Percentiles rank a stretch among this genome's conserved stretches.
Conservation (phyloP, 164 flowering plant species). For the Saururus chinensis region DNA sequence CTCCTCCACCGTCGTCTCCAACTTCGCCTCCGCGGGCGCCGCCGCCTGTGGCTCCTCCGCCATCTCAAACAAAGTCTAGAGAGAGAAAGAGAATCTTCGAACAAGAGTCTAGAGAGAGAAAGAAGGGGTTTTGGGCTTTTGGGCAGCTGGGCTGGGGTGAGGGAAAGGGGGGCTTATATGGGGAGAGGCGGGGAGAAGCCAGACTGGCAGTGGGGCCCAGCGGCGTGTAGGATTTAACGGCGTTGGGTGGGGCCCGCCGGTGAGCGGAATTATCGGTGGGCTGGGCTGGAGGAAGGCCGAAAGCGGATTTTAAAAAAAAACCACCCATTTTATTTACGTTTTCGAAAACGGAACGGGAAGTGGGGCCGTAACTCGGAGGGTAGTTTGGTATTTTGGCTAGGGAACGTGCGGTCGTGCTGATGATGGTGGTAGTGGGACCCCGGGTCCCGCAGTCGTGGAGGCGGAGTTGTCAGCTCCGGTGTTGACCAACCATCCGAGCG, state of each 20-base stretch:
- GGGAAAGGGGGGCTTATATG: neutral
- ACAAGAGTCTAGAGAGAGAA: neutral
- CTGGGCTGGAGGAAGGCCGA: too few relatives aligned
- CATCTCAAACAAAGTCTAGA: conserved; percentile 10
- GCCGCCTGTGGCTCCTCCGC: conserved; percentile 35
- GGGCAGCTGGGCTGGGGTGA: too few relatives aligned
- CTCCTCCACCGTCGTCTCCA: neutral
- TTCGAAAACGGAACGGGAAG: neutral
- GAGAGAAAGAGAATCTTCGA: conserved; percentile 1
- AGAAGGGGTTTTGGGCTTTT: neutral
- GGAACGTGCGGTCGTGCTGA: too few relatives aligned
- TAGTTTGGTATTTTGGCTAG: neutral
- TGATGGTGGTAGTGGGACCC: too few relatives aligned
- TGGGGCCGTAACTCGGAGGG: neutral
- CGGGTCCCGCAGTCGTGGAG: too few relatives aligned
- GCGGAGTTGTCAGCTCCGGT: too few relatives aligned
- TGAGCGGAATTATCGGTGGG: too few relatives aligned
- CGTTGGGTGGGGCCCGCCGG: conserved; percentile 3
- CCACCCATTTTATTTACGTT: neutral
- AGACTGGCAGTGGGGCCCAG: conserved; percentile 4
- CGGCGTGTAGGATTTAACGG: neutral
- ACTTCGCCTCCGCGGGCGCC: conserved; percentile 11
- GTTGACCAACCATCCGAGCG: too few relatives aligned
- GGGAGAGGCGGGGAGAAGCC: neutral
- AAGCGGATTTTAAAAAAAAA: neutral